Evolutionary conservation across 106 monocot species (phyloP).

Genomic region (Narthecium ossifragum): DNA sequence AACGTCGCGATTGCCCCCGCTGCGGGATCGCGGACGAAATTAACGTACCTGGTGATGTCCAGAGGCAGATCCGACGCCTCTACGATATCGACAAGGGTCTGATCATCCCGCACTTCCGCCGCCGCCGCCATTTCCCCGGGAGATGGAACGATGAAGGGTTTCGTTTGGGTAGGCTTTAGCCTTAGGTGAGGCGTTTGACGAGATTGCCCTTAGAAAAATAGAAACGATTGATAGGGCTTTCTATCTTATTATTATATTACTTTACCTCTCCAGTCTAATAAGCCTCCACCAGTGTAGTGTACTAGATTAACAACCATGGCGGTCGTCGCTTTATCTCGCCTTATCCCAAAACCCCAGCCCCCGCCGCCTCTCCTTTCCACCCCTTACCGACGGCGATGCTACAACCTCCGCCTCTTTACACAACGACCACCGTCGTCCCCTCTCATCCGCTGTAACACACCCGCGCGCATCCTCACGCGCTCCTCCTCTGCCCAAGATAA

Average conservation of each 20-base stretch:
- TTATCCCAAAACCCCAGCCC: conserved; percentile 1
- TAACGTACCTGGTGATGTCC: conserved; percentile 42
- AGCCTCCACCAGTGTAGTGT: too few species aligned
- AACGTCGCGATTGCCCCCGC: conserved; percentile 91
- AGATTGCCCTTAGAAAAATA: background rate
- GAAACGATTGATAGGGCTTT: background rate
- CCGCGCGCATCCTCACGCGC: background rate
- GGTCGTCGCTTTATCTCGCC: conserved; percentile 12
- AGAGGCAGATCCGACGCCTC: conserved; percentile 31
- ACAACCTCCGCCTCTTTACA: background rate
- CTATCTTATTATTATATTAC: too few species aligned
- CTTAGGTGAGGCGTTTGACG: background rate
- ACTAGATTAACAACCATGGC: conserved; percentile 16
- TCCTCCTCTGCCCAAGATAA: conserved; percentile 13
- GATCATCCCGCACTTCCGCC: conserved; percentile 4
- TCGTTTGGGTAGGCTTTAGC: background rate
- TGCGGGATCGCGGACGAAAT: conserved; percentile 63
- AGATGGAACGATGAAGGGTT: background rate
- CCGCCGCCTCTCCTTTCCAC: background rate
- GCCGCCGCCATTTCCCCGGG: conserved; percentile 5
- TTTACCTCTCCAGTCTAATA: too few species aligned
- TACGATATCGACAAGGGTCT: conserved; percentile 71
- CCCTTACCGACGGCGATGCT: background rate
- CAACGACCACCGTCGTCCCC: background rate
- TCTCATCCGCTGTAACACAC: background rate